Evolutionary conservation across 2,329 filamentous ascomycete genomes (phyloP), one percentile per base, ranked within the genome.

Genomic region (Colletotrichum musicola): DNA sequence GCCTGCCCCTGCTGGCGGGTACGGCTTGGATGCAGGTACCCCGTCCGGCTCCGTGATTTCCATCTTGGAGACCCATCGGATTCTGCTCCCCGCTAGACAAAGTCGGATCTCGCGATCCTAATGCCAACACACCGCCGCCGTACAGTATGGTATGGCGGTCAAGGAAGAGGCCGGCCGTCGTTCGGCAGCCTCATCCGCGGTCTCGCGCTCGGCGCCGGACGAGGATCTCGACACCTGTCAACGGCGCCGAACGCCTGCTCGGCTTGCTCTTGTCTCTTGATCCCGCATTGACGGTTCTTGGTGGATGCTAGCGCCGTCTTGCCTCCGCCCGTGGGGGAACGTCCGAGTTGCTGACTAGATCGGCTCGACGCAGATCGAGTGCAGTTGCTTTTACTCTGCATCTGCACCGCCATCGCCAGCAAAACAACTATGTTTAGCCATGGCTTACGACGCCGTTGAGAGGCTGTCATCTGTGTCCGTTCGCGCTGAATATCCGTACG

Each of bases 11-110:
- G 35, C 38, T 10, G 30, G 65, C 55, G 62, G 65, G 54, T 60
- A 51, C 62, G 16, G 20, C 44, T n/a, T 42, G 14, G 14, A 50
- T 49, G 62, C 62, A 60, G 49, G 54, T 56, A 44, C 62, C 55
- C 55, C 55, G 65, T 49, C 18, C 55, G 35, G 55, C 62, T 68
- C 62, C 55, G 49, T 56, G 65, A 40, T 65, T 30, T 38, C 64
- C 62, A 50, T 60, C 61, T 2, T 54, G 12, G 16, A 35, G 55
- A 47, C 61, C 64, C 54, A 64, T 68, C 64, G 47, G 16, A 16
- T 42, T 59, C 42, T 25, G 44, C 44, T 59, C 65, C 25, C 65
- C 65, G 46, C 61, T 12, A n/a, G 16, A 46, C 35, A 54, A 49
- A 64, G 49, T 59, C 55, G 13, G 35, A 59, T 59, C 22, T 47